A percentile compares a stretch with the other conserved stretches of the same genome.
These are phyloP conservation scores for Coprinopsis cinerea DNA, from an alignment of 768 basidiomycete species.

Conservation along the genomic window DNA sequence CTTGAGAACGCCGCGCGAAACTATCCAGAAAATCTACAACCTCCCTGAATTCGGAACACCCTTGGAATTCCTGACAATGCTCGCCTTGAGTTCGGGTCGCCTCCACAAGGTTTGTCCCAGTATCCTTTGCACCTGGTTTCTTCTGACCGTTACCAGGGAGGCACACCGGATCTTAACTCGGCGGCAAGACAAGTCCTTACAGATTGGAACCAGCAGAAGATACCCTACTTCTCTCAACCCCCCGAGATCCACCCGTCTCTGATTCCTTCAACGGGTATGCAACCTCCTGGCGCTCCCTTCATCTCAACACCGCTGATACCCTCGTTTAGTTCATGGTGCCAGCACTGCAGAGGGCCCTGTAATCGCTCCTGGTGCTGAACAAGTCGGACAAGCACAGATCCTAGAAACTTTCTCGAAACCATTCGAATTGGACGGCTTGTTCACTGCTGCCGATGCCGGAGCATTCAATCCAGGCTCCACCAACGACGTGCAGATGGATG, in stretches of 20 bases:
- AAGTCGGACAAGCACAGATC: constrained; percentile 78
- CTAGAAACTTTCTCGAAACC: constrained; percentile 64
- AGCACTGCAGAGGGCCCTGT: constrained; percentile 21
- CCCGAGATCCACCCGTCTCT: constrained; percentile 75
- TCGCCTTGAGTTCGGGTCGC: constrained; percentile 77
- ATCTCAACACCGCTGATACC: background rate
- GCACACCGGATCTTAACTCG: constrained; percentile 81
- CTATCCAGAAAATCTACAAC: constrained; percentile 81
- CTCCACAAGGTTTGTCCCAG: constrained; percentile 62
- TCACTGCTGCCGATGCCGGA: constrained; percentile 75
- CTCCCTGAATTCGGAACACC: constrained; percentile 69
- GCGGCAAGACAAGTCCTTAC: constrained; percentile 76
- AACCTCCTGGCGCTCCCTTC: background rate
- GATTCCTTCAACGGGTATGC: constrained; percentile 47
- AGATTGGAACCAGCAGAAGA: constrained; percentile 97
- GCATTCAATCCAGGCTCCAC: constrained; percentile 56
- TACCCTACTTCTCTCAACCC: constrained; percentile 81
- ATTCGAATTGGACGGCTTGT: constrained; percentile 76
- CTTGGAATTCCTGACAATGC: constrained; percentile 84
- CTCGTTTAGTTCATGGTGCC: background rate
- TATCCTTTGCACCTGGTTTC: too few relatives aligned
- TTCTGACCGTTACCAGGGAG: constrained; percentile 47
- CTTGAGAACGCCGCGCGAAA: constrained; percentile 57
- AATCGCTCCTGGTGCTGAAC: constrained; percentile 70
- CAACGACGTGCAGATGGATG: constrained; percentile 39